These are phyloP conservation scores for Cylindrotheca closterium DNA, from an alignment of 108 stramenopile species.

Conservation along the genomic window DNA sequence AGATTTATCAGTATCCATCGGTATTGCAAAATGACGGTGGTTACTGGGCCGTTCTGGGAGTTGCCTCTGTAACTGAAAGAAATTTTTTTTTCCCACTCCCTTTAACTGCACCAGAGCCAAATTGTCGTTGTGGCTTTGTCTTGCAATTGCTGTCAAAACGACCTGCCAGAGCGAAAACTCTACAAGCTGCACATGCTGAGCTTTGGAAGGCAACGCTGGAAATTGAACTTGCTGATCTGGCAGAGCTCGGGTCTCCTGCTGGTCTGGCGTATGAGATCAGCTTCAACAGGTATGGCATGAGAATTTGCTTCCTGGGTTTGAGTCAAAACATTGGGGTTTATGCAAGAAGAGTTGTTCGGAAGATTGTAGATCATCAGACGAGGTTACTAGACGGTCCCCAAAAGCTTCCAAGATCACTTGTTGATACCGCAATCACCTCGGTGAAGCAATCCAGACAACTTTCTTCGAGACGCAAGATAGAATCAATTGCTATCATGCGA, in stretches of 20 bases:
- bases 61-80: slow-evolving; percentile 21
- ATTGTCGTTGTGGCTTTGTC: slow-evolving; percentile 61
- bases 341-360: slow-evolving; percentile 60
- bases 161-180: slow-evolving; percentile 50
- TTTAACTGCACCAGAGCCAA: slow-evolving; percentile 56
- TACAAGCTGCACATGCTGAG: slow-evolving; percentile 56
- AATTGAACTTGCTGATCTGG: slow-evolving; percentile 59
- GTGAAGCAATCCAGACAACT: slow-evolving; percentile 33
- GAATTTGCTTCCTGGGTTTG: slow-evolving; percentile 65
- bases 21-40: not conserved
- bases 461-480: slow-evolving; percentile 33
- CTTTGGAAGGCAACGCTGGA: slow-evolving; percentile 75
- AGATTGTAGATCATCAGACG: slow-evolving; percentile 62
- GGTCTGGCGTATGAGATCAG: slow-evolving; percentile 77
- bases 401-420: slow-evolving; percentile 34
- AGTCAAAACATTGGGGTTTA: slow-evolving; percentile 73
- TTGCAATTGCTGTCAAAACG: slow-evolving; percentile 68
- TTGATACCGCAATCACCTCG: slow-evolving; percentile 32
- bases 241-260: slow-evolving; percentile 71
- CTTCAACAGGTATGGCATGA: slow-evolving; percentile 68
- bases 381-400: slow-evolving; percentile 50
- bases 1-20: not conserved
- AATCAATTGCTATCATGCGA: slow-evolving; percentile 24
- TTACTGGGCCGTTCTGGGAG: slow-evolving; percentile 40
- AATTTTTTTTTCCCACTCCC: slow-evolving; percentile 32